Evolutionary conservation across 1,139 yeast genomes (phyloP), one percentile per base, ranked within the genome.

Genomic region (Magnusiomyces tetraspermus): DNA sequence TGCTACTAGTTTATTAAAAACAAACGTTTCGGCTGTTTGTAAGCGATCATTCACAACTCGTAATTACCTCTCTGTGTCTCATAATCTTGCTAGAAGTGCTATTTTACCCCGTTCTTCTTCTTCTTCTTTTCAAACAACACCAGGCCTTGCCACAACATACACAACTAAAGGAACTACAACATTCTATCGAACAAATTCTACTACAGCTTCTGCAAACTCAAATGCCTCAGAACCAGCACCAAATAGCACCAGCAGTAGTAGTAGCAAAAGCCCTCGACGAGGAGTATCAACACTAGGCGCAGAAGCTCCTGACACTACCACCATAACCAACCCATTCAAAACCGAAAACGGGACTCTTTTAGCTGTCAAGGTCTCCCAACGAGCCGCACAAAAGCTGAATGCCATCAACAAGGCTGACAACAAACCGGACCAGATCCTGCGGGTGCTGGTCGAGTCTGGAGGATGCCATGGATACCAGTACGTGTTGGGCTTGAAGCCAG

Each of bases 401-500:
- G 65, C 66, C 13, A 79, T 90, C 17, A 77, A 82, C 17, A 62
- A 67, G 22, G 76, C 72, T 2, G 96, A 89, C 58, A 61, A 71
- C 13, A 77, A 83, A 53, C 78, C 81, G 0, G 71, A 80, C 48
- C 63, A 82, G n/a, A 86, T 86, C 0, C 71, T 92, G 44, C 73
- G 84, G 50, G 79, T 94, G 5, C 72, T 77, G n/a, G 97, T 94
- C 4, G 97, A 90, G 61, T 85, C 96, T 63, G 99, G 98, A 5
- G 99, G 99, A 2, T 94, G 98, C 67, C 99, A 92, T 67, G 98
- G 99, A 30, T 94, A 88, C 69, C 98, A 92, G 67, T 92, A 92
- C 64, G 79, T 84, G 58, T 73, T 92, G 62, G 77, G 80, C 55
- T 73, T 90, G 50, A 76, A 83, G 4, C 76, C 77, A 52, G 67